Evolutionary conservation across 1,139 yeast species (phyloP).

Genomic region (Kodamaea suecica): DNA sequence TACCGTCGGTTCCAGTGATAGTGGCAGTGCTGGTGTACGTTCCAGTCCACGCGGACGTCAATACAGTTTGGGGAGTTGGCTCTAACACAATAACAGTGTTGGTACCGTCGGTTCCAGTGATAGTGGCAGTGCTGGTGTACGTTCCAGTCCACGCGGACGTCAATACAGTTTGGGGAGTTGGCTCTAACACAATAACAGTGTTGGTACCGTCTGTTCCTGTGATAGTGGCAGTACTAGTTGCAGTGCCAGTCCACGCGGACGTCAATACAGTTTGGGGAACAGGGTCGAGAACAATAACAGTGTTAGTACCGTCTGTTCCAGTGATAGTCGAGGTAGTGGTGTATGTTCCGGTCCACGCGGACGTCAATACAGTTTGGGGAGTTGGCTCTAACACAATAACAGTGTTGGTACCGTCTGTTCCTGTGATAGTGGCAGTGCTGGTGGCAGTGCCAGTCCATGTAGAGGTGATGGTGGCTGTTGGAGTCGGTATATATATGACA

Average conservation of each 20-base stretch:
- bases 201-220: conserved; percentile 17
- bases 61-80: conserved; percentile 15
- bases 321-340: conserved; percentile 4
- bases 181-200: conserved; percentile 18
- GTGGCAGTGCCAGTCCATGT: conserved; percentile 9
- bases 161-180: conserved; percentile 19
- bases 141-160: conserved; percentile 18
- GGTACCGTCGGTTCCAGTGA: conserved; percentile 13
- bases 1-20: too few relatives aligned
- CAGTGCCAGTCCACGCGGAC: conserved; percentile 8
- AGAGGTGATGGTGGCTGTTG: conserved; percentile 8
- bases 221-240: conserved; percentile 5
- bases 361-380: conserved; percentile 9
- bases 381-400: conserved; percentile 20
- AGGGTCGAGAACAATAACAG: conserved; percentile 19
- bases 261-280: conserved; percentile 5
- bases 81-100: conserved; percentile 17
- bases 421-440: conserved; percentile 9
- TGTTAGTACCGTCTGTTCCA: conserved; percentile 16
- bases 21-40: conserved; percentile 7
- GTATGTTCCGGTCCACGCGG: conserved; percentile 8
- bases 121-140: conserved; percentile 12
- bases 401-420: conserved; percentile 11
- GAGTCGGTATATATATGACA: conserved; percentile 16
- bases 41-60: conserved; percentile 9